Evolutionary conservation across 2,329 filamentous ascomycete species (phyloP).

Genomic region (Torrubiella hemipterigena): DNA sequence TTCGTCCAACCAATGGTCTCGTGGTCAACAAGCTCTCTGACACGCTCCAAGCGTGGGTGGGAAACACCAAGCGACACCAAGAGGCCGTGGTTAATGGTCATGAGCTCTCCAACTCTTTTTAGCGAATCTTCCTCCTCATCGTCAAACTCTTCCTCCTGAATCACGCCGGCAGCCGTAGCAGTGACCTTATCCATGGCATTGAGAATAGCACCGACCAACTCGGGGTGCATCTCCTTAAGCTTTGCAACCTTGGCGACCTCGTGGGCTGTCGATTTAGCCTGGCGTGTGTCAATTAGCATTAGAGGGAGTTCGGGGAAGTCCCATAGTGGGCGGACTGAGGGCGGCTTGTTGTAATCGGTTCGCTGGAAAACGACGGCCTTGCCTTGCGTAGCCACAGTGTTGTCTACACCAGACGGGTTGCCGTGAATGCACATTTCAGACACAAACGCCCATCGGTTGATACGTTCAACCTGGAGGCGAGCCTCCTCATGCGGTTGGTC

Average conservation of each 20-base stretch:
- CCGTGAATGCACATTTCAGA: constrained; percentile 96
- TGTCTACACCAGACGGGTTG: constrained; percentile 92
- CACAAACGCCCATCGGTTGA: constrained; percentile 97
- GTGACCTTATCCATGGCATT: constrained; percentile 73
- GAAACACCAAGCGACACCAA: constrained; percentile 87
- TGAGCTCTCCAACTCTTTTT: constrained; percentile 71
- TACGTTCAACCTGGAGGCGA: constrained; percentile 81
- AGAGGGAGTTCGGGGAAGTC: constrained; percentile 88
- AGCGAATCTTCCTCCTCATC: constrained; percentile 50
- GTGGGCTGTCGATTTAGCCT: constrained; percentile 70
- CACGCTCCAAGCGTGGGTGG: constrained; percentile 81
- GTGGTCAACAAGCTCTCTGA: constrained; percentile 83
- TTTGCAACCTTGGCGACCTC: constrained; percentile 80
- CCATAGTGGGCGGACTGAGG: constrained; percentile 63
- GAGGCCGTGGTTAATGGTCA: constrained; percentile 88
- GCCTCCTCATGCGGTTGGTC: constrained; percentile 84
- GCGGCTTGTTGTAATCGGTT: constrained; percentile 64
- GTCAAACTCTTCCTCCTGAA: constrained; percentile 55
- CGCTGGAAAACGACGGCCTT: constrained; percentile 90
- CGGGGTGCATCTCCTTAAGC: constrained; percentile 60
- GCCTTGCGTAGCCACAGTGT: constrained; percentile 86
- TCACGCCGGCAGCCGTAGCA: constrained; percentile 38
- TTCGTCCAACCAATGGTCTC: constrained; percentile 93
- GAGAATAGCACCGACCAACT: constrained; percentile 69
- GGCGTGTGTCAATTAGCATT: constrained; percentile 78